Base-by-base conservation (phyloP, 2,329 filamentous ascomycete species). In the Chrysosphaeria jannelii region DNA sequence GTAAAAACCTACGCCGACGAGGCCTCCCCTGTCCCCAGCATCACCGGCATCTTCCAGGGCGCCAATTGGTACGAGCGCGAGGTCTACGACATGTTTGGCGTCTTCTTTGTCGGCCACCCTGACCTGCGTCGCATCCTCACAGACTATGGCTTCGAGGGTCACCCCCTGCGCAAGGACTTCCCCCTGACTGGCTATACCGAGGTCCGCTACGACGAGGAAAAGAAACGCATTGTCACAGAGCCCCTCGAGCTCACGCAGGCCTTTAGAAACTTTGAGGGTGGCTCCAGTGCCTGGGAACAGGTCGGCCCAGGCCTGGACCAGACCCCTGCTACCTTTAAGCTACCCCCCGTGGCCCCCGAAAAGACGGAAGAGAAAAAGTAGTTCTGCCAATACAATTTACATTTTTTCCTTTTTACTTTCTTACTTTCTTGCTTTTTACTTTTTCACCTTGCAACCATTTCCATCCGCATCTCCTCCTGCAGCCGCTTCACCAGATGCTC, bases 1-100 rank as follows among this genome's bases (percentile, higher is more conserved):
- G 78, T 97, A 41, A 97, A 97, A 66, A 97, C 85, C 22, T 97
- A 97, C 43, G 79, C 81, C 37, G 81, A 97, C 40, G 85, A 97
- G 52, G 74, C 76, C 6, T 75, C 75, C 4, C 79, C 85, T 2
- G 76, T 97, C 0, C 85, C 85, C 19, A 88, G 74, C 43, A 57
- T 91, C 35, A 79, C 69, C 23, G 50, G 59, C 30, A 57, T 97
- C 21, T 97, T 71, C 43, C 79, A 91, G 41, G 85, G 85, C 29
- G 88, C 85, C 38, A 85, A 93, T 48, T 97, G 85, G 85, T 93
- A 88, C 44, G 85, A 97, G 55, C 64, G 85, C 34, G 85, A 97
- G 49, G 78, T 89, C 13, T 93, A 93, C 49, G 85, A 97, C 46
- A 48, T 97, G 38, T 97, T 89, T 41, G 85, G 85, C 32, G 78